These are phyloP conservation scores for Cenchrus americanus DNA, from an alignment of 176 grass and related monocot genomes.

Conservation along the genomic window DNA sequence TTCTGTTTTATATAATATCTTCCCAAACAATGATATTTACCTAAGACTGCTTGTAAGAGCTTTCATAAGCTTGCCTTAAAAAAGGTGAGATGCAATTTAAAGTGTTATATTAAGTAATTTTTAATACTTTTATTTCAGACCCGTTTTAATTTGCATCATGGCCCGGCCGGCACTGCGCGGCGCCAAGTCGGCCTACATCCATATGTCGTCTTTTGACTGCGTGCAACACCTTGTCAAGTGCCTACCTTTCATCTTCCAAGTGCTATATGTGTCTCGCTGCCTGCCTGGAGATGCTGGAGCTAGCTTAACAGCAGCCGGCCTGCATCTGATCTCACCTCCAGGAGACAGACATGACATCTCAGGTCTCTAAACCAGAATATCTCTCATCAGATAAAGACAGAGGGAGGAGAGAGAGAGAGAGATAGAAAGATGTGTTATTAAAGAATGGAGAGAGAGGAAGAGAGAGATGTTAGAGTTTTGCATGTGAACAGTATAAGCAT, in stretches of 20 bases:
- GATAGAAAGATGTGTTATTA: neutral
- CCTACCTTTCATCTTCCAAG: slow-evolving; percentile 36
- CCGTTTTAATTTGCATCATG: neutral
- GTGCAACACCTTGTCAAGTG: slow-evolving; percentile 35
- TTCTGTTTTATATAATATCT: neutral
- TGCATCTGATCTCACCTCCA: slow-evolving; percentile 11
- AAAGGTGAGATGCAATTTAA: too few relatives aligned
- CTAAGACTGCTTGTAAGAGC: neutral
- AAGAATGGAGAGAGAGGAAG: neutral
- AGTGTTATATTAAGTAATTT: too few relatives aligned
- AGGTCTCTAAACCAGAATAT: slow-evolving; percentile 19
- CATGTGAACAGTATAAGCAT: neutral
- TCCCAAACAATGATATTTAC: neutral
- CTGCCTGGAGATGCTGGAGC: slow-evolving; percentile 21
- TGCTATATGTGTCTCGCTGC: neutral
- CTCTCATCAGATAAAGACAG: slow-evolving; percentile 12
- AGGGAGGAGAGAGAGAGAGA: neutral
- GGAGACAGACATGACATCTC: slow-evolving; percentile 50
- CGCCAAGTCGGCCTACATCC: slow-evolving; percentile 19
- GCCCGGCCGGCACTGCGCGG: neutral
- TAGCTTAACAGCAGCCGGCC: neutral
- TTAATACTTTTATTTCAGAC: too few relatives aligned
- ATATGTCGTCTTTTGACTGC: slow-evolving; percentile 36
- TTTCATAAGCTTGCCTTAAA: neutral
- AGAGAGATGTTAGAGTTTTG: neutral